Conservation (phyloP, 2,329 filamentous ascomycete species). For the Nannizziopsis barbatae region DNA sequence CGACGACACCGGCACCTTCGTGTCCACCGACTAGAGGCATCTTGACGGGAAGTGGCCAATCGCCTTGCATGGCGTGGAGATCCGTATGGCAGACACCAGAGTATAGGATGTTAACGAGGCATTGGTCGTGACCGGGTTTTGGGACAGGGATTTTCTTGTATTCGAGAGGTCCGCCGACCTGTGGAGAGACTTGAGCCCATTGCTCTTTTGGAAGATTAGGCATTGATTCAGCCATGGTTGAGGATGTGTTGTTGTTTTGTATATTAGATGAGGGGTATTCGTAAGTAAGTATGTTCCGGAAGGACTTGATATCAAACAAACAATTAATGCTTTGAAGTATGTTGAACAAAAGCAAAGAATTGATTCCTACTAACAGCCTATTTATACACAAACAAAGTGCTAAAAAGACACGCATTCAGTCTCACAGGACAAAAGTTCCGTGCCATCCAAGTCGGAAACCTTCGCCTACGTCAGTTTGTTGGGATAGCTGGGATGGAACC, state of each 20-base stretch:
- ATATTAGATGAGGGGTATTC: neutral
- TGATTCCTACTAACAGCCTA: too few species aligned
- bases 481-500: too few species aligned
- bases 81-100: conserved; percentile 88
- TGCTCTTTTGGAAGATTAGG: conserved; percentile 63
- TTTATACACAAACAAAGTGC: too few species aligned
- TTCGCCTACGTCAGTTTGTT: too few species aligned
- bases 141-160: conserved; percentile 58
- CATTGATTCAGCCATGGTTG: conserved; percentile 2
- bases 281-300: too few species aligned
- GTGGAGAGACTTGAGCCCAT: conserved; percentile 84
- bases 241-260: neutral
- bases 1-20: conserved; percentile 69
- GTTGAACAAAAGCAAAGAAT: neutral
- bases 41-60: conserved; percentile 79
- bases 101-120: conserved; percentile 84
- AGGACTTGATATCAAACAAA: too few species aligned
- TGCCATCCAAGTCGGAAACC: too few species aligned
- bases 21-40: conserved; percentile 75
- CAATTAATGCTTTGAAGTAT: too few species aligned
- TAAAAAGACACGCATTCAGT: too few species aligned
- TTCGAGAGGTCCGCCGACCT: conserved; percentile 57
- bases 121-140: conserved; percentile 75
- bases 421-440: too few species aligned
- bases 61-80: conserved; percentile 68